A percentile compares a stretch with the other conserved stretches of the same genome.
phyloP scores from a whole-genome alignment of 2,329 filamentous ascomycete species.

The Cercospora sesami region DNA sequence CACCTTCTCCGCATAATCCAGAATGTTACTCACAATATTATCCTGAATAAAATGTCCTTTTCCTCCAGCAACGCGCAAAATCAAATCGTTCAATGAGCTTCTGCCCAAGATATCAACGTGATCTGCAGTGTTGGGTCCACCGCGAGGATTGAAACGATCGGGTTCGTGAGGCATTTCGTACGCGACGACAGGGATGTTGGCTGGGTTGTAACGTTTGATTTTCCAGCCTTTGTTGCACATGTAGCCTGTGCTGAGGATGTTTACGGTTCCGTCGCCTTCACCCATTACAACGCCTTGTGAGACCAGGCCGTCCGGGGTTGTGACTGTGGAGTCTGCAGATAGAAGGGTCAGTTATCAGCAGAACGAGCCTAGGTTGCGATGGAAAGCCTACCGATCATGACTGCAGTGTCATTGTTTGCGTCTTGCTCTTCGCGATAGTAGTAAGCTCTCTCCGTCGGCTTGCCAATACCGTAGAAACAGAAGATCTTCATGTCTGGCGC shows the following conservation, averaged over 20 bases:
- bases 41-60: constrained; percentile 77
- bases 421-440: constrained; percentile 79
- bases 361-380: too few relatives aligned
- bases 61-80: constrained; percentile 82
- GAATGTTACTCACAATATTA: constrained; percentile 76
- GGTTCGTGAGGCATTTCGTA: constrained; percentile 98
- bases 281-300: constrained; percentile 95
- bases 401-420: constrained; percentile 60
- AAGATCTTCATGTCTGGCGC: constrained; percentile 92
- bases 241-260: constrained; percentile 85
- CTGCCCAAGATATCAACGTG: constrained; percentile 95
- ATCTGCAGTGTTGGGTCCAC: constrained; percentile 71
- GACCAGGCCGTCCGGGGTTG: constrained; percentile 55
- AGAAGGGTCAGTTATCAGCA: background rate
- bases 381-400: constrained; percentile 39
- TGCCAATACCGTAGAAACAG: constrained; percentile 95
- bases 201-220: constrained; percentile 90
- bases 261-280: constrained; percentile 94
- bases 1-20: constrained; percentile 77
- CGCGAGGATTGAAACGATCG: constrained; percentile 82
- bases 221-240: constrained; percentile 97
- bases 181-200: constrained; percentile 74
- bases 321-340: constrained; percentile 65
- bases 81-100: constrained; percentile 84
- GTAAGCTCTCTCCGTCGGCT: constrained; percentile 88